Evolutionary conservation across 2,329 filamentous ascomycete genomes (phyloP).

Genomic region (Metarhizium sp.): DNA sequence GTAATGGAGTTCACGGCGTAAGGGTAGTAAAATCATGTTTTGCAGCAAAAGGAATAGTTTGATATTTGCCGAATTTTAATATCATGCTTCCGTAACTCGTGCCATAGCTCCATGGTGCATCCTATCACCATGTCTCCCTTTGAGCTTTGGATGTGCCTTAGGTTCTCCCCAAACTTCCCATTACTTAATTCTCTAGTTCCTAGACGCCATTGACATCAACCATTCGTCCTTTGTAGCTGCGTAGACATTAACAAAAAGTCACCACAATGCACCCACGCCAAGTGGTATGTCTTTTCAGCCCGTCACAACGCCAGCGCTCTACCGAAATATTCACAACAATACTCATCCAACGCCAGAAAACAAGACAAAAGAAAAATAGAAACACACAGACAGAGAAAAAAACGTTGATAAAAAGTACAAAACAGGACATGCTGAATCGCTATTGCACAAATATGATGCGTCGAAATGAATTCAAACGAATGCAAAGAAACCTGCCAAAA

Average conservation of each 20-base stretch:
- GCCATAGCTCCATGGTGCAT: background rate
- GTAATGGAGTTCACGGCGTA: background rate
- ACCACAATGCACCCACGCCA: background rate
- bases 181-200: background rate
- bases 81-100: background rate
- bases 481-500: background rate
- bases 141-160: background rate
- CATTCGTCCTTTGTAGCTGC: constrained; percentile 1
- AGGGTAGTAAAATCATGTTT: background rate
- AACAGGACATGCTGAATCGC: constrained; percentile 9
- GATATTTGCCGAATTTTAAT: background rate
- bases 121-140: background rate
- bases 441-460: constrained; percentile 9
- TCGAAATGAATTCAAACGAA: constrained; percentile 4
- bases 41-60: background rate
- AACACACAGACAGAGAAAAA: too few species aligned
- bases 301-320: constrained; percentile 10
- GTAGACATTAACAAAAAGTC: background rate
- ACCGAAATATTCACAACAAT: background rate
- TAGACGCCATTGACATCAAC: background rate
- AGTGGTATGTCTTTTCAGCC: background rate
- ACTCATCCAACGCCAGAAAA: constrained; percentile 17
- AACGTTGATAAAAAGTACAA: constrained; percentile 1
- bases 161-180: background rate
- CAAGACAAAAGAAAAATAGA: constrained; percentile 3